Conservation (phyloP, 2,329 filamentous ascomycete species). For the Fusarium cicatricum region DNA sequence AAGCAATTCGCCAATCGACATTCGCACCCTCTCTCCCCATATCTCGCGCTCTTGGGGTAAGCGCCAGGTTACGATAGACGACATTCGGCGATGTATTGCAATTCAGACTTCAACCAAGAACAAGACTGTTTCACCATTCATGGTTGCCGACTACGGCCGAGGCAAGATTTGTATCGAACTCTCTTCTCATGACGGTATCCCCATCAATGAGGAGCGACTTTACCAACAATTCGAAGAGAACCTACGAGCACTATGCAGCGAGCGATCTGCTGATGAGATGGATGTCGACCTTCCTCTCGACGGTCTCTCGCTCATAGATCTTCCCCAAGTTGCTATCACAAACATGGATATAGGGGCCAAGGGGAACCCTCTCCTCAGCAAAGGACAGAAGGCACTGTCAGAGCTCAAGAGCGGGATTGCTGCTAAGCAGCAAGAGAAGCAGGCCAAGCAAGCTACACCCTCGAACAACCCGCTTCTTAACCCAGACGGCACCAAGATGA, state of each 20-base stretch:
- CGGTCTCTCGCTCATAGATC: slow-evolving; percentile 60
- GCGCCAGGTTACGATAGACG: slow-evolving; percentile 69
- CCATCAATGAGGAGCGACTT: slow-evolving; percentile 60
- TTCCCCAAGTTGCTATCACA: slow-evolving; percentile 49
- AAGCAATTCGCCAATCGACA: slow-evolving; percentile 67
- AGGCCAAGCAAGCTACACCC: slow-evolving; percentile 47
- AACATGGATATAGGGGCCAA: slow-evolving; percentile 48
- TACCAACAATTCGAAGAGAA: slow-evolving; percentile 64
- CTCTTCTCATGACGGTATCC: slow-evolving; percentile 47
- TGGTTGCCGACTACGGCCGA: slow-evolving; percentile 61
- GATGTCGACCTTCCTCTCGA: slow-evolving; percentile 37
- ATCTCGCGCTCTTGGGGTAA: slow-evolving; percentile 77
- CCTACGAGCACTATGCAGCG: slow-evolving; percentile 57
- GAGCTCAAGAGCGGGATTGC: slow-evolving; percentile 71
- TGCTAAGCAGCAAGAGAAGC: slow-evolving; percentile 58
- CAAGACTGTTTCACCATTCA: slow-evolving; percentile 49
- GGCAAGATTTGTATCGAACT: slow-evolving; percentile 68
- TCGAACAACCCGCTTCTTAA: slow-evolving; percentile 48
- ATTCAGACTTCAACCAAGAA: slow-evolving; percentile 57
- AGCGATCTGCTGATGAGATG: slow-evolving; percentile 36
- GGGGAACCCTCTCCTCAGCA: slow-evolving; percentile 65
- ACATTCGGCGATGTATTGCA: slow-evolving; percentile 72
- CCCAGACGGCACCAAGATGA: slow-evolving; percentile 63
- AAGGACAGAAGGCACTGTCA: slow-evolving; percentile 73
- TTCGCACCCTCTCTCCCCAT: slow-evolving; percentile 67